Conservation (phyloP, 257 asterid genomes). For the Solanum corneliomulleri region DNA sequence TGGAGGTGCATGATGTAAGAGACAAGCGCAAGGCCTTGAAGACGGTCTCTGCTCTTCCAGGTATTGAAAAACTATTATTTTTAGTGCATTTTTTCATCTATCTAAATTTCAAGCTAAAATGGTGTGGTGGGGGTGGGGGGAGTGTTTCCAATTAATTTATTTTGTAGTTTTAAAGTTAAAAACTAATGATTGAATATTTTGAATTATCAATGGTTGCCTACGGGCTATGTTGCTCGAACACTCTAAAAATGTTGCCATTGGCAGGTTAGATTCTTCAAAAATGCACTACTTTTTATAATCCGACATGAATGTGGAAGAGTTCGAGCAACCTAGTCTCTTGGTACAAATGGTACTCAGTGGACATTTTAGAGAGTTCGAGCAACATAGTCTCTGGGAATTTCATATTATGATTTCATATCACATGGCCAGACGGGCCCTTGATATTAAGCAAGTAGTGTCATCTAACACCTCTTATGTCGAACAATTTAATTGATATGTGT, state of each 20-base stretch:
- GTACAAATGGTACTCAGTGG: too few species aligned
- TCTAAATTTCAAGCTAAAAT: not conserved
- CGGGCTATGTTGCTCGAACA: not conserved
- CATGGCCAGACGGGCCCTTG: not conserved
- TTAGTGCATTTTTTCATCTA: not conserved
- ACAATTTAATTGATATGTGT: not conserved
- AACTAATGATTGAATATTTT: not conserved
- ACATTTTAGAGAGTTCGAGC: too few species aligned
- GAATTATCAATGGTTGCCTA: not conserved
- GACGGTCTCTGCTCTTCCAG: constrained; percentile 62
- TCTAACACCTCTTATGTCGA: not conserved
- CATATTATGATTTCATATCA: not conserved
- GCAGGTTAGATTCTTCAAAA: not conserved
- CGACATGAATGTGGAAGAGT: not conserved
- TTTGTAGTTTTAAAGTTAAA: not conserved
- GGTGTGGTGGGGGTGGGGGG: not conserved
- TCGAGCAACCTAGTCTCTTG: not conserved
- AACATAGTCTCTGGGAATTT: not conserved
- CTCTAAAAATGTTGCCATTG: not conserved
- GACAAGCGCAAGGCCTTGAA: constrained; percentile 78
- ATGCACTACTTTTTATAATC: not conserved
- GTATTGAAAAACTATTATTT: constrained; percentile 15
- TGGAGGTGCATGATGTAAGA: constrained; percentile 54
- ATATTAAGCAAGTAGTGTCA: not conserved
- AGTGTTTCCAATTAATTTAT: not conserved